Evolutionary conservation across 1,284 basidiomycete genomes (phyloP).

Genomic region (Leccinum pallidistipes): DNA sequence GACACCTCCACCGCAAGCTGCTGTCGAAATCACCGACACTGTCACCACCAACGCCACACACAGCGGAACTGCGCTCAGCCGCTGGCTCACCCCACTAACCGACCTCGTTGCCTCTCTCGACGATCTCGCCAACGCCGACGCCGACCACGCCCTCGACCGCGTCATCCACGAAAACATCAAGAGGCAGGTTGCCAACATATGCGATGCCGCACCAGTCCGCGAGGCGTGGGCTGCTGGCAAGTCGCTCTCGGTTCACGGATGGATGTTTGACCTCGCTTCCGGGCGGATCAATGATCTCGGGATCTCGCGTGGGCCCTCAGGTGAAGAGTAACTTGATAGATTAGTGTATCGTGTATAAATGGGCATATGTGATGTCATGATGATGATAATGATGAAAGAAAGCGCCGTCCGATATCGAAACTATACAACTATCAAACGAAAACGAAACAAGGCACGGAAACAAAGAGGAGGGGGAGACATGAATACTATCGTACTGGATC

Average conservation of each 20-base stretch:
- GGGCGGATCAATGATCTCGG: too few relatives aligned
- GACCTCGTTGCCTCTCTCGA: constrained; percentile 53
- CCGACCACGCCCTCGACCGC: constrained; percentile 46
- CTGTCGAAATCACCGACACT: background rate
- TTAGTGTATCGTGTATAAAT: background rate
- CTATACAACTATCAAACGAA: background rate
- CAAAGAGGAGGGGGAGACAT: background rate
- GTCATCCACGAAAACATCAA: constrained; percentile 81
- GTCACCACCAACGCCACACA: background rate
- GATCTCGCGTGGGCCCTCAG: too few relatives aligned
- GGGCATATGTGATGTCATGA: background rate
- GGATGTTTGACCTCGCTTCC: too few relatives aligned
- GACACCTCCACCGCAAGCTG: background rate
- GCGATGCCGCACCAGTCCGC: constrained; percentile 42
- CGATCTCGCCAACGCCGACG: constrained; percentile 31
- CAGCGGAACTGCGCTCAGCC: constrained; percentile 39
- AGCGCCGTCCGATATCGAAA: background rate
- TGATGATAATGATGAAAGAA: background rate
- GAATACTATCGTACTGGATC: constrained; percentile 19
- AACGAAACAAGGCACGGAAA: constrained; percentile 1
- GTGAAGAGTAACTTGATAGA: background rate
- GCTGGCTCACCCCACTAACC: constrained; percentile 76
- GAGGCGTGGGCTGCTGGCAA: too few relatives aligned
- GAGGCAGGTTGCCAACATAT: constrained; percentile 73
- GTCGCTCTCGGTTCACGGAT: too few relatives aligned